Evolutionary conservation across 257 asterid species (phyloP).

Genomic region (Fraxinus pennsylvanica): DNA sequence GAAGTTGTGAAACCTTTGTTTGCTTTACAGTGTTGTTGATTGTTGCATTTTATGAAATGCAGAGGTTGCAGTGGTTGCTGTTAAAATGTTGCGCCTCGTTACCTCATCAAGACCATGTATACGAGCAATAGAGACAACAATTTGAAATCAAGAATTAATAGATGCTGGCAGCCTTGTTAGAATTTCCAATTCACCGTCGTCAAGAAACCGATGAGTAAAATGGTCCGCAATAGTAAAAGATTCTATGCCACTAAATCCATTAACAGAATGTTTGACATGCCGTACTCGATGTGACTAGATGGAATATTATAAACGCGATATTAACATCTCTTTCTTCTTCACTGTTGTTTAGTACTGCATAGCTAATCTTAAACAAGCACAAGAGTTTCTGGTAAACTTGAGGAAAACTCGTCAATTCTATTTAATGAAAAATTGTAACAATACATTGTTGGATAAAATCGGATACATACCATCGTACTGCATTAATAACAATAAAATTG

Average conservation of each 20-base stretch:
- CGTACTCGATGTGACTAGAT: no score
- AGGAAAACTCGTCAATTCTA: background rate
- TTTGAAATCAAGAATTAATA: background rate
- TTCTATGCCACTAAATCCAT: background rate
- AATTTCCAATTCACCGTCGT: background rate
- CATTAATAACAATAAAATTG: background rate
- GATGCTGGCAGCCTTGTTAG: background rate
- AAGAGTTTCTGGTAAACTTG: background rate
- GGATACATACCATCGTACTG: background rate
- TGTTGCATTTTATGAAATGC: background rate
- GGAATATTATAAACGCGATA: background rate
- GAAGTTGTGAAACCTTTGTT: background rate
- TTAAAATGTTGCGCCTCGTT: slow-evolving; percentile 16
- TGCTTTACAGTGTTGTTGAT: background rate
- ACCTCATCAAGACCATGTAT: background rate
- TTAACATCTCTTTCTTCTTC: background rate
- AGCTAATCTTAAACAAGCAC: background rate
- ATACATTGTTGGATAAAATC: background rate
- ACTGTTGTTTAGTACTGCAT: background rate
- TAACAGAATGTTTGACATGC: background rate
- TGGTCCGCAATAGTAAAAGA: no score
- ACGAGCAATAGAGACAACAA: background rate
- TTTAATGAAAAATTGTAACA: background rate
- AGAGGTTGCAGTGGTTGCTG: slow-evolving; percentile 37
- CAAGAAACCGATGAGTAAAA: background rate